Evolutionary conservation across 1,284 basidiomycete genomes (phyloP).

Genomic region (Polyporus tsugae): DNA sequence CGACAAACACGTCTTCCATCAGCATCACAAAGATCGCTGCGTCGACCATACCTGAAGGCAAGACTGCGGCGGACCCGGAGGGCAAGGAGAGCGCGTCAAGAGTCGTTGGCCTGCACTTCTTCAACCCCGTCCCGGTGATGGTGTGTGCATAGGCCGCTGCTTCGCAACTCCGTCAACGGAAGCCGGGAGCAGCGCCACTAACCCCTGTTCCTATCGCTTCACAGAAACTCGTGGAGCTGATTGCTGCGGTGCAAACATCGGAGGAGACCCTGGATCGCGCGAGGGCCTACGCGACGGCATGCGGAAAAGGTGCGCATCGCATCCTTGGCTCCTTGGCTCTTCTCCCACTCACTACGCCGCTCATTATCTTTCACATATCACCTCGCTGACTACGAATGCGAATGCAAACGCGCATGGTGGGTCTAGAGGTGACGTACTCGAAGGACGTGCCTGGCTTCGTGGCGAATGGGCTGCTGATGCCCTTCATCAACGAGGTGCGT

Average conservation of each 20-base stretch:
- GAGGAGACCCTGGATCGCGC: slow-evolving; percentile 81
- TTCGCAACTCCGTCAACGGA: slow-evolving; percentile 5
- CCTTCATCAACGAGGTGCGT: slow-evolving; percentile 87
- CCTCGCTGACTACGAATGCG: not conserved
- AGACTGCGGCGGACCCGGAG: slow-evolving; percentile 64
- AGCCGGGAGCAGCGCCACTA: not conserved
- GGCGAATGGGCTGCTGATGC: slow-evolving; percentile 89
- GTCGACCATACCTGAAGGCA: slow-evolving; percentile 67
- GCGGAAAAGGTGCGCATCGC: slow-evolving; percentile 80
- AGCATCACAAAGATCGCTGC: slow-evolving; percentile 93
- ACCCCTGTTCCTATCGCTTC: slow-evolving; percentile 2
- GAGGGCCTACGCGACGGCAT: slow-evolving; percentile 84
- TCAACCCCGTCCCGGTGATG: slow-evolving; percentile 97
- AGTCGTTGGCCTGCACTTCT: slow-evolving; percentile 92
- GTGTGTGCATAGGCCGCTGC: slow-evolving; percentile 48
- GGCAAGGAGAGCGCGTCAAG: slow-evolving; percentile 70
- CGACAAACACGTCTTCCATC: slow-evolving; percentile 94
- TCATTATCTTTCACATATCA: not conserved
- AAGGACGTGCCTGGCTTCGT: slow-evolving; percentile 94
- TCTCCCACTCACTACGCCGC: slow-evolving; percentile 6
- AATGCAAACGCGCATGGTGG: not conserved
- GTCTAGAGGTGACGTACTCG: slow-evolving; percentile 84
- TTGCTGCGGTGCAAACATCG: slow-evolving; percentile 92
- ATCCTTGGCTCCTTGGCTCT: not conserved
- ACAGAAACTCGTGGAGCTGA: slow-evolving; percentile 92